phyloP scores from a whole-genome alignment of 441 rosid genomes.

The Euphorbia schlechtendalii region DNA sequence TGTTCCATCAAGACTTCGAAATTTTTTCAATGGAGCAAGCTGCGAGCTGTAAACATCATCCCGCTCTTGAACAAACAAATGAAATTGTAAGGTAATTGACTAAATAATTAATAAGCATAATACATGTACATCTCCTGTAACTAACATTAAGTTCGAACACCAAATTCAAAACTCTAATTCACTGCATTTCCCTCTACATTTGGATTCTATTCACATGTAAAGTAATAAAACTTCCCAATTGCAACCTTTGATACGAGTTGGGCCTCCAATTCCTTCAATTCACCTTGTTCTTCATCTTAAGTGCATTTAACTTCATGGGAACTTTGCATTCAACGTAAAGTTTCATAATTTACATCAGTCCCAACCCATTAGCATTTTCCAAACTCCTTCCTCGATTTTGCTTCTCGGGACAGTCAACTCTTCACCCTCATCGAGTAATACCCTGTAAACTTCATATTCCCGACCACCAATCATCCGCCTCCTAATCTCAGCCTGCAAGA shows the following conservation, averaged over 20 bases:
- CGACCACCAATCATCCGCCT: slow-evolving; percentile 65
- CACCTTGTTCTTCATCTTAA: background rate
- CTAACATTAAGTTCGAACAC: too few species aligned
- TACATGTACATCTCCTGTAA: too few species aligned
- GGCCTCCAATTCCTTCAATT: background rate
- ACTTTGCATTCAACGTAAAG: background rate
- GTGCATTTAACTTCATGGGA: slow-evolving; percentile 9
- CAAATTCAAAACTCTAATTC: too few species aligned
- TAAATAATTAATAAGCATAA: too few species aligned
- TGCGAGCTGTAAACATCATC: background rate
- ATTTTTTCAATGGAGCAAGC: slow-evolving; percentile 2
- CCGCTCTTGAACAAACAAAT: slow-evolving; percentile 2
- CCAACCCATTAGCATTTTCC: slow-evolving; percentile 93
- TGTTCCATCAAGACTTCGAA: background rate
- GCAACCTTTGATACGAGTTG: too few species aligned
- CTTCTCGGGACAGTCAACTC: slow-evolving; percentile 34
- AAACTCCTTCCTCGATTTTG: slow-evolving; percentile 62
- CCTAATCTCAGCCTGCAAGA: slow-evolving; percentile 67
- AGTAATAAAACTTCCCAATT: too few species aligned
- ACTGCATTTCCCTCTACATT: too few species aligned
- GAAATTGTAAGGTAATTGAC: too few species aligned
- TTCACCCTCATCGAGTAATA: slow-evolving; percentile 75
- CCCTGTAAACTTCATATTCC: slow-evolving; percentile 88
- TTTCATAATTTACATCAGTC: slow-evolving; percentile 32
- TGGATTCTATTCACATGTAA: too few species aligned